Evolutionary conservation across 352 stramenopile species (phyloP), one percentile per base, ranked within the genome.

Genomic region (Phytophthora brassicae): DNA sequence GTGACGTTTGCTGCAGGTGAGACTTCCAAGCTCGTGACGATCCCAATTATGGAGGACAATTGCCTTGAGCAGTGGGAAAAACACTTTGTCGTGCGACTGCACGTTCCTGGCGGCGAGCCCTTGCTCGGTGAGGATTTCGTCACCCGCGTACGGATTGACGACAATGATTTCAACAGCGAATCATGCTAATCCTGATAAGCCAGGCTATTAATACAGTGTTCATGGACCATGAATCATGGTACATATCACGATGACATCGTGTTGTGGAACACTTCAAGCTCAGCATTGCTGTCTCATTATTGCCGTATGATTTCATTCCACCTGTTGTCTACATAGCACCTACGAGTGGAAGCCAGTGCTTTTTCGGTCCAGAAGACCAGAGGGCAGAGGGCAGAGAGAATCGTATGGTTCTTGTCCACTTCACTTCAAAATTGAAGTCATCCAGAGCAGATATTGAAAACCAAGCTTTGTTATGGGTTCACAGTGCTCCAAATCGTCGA

Each of bases 31-130:
- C 80, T 94, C 45, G 88, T 98, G 57, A 84, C 82, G 12, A 78
- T 98, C 23, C 75, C 81, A n/a, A 89, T 98, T 33, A 90, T 98
- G 48, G 93, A 99, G 60, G 95, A 99, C 71, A 75, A 77, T 22
- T 99, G 95, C 70, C 79, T 83, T 38, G 94, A 98, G 63, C 72
- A 63, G 22, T 82, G 87, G 64, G 69, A 90, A 12, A 85, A 98
- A 68, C 97, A 95, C 60, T 92, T 98, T 41, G 74, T 97, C 38
- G 75, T 99, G 20, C 94, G 89, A 0, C 73, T 99, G 19, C 88
- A 97, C 48, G 82, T 98, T 17, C 88, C 94, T 16, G 96, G 96
- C 0, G 93, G 89, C 3, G 89, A 94, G 17, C 70, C 82, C 5
- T 64, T 98, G 20, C 66, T 94, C 14, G 95, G 96, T 19, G 88